Conservation (phyloP, 768 basidiomycete genomes). For the Galerina marginata region DNA sequence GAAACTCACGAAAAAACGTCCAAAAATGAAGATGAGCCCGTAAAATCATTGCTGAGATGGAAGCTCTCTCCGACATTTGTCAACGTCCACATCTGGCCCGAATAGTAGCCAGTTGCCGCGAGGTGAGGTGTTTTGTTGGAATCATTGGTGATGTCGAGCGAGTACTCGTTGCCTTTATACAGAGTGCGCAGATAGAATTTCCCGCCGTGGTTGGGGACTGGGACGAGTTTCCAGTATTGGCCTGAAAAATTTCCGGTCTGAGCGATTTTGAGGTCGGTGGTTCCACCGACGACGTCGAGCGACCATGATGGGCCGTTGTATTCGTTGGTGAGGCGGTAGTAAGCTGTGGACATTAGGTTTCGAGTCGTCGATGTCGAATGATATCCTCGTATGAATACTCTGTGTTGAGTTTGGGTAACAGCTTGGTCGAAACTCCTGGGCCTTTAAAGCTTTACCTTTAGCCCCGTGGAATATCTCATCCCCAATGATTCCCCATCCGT, state of each 20-base stretch:
- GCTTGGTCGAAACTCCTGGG: no score
- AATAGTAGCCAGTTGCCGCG: not conserved
- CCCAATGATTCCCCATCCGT: no score
- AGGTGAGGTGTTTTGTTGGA: not conserved
- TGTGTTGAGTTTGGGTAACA: no score
- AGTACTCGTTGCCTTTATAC: not conserved
- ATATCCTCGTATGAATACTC: no score
- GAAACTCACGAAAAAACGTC: not conserved
- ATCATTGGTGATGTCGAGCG: not conserved
- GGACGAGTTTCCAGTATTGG: constrained; percentile 4
- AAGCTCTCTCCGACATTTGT: not conserved
- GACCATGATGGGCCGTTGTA: not conserved
- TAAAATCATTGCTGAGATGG: constrained; percentile 2
- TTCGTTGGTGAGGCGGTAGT: constrained; percentile 1
- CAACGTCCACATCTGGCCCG: not conserved
- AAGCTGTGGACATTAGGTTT: not conserved
- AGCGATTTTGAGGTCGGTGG: not conserved
- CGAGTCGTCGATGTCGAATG: no score
- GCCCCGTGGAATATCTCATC: no score
- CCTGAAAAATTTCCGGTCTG: not conserved
- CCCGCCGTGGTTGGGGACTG: not conserved
- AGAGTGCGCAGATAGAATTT: not conserved
- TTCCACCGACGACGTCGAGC: not conserved
- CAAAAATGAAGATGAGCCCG: not conserved
- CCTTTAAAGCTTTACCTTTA: no score